phyloP scores from a whole-genome alignment of 2,329 filamentous ascomycete genomes.

The Myriosclerotinia scirpicola region DNA sequence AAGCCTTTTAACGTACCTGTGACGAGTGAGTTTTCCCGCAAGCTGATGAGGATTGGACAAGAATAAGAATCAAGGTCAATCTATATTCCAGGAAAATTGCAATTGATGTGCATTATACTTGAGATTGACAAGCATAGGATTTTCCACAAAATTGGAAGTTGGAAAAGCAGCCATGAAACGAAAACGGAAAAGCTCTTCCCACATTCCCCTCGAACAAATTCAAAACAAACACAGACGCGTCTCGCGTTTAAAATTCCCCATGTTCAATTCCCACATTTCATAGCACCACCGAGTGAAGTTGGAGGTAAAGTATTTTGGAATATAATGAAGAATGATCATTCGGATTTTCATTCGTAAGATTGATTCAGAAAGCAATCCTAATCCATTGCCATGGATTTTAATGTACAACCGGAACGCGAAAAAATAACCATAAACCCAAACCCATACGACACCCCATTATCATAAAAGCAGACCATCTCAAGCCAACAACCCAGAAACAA shows the following conservation, averaged over 20 bases:
- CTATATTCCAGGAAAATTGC: too few species aligned
- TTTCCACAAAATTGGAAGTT: neutral
- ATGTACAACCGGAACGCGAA: slow-evolving; percentile 68
- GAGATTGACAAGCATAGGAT: neutral
- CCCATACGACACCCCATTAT: slow-evolving; percentile 75
- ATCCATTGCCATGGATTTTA: slow-evolving; percentile 61
- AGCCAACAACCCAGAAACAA: slow-evolving; percentile 54
- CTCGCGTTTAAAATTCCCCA: neutral
- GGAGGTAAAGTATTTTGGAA: neutral
- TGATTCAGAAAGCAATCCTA: slow-evolving; percentile 41
- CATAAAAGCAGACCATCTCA: slow-evolving; percentile 58
- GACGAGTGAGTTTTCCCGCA: neutral
- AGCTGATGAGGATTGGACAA: neutral
- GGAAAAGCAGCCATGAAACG: neutral
- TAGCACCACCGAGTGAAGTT: slow-evolving; percentile 2
- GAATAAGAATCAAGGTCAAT: neutral
- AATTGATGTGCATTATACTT: neutral
- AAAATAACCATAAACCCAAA: slow-evolving; percentile 72
- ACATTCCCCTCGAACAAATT: neutral
- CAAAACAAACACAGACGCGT: slow-evolving; percentile 12
- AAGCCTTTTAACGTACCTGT: neutral
- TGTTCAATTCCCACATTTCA: neutral
- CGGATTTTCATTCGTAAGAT: slow-evolving; percentile 40
- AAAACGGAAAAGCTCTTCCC: neutral
- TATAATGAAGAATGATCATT: slow-evolving; percentile 28